A percentile compares a stretch with the other conserved stretches of the same genome.
Evolutionary conservation across 192 early-diverging fungal genomes (phyloP).

Genomic region (Thamnidium elegans): DNA sequence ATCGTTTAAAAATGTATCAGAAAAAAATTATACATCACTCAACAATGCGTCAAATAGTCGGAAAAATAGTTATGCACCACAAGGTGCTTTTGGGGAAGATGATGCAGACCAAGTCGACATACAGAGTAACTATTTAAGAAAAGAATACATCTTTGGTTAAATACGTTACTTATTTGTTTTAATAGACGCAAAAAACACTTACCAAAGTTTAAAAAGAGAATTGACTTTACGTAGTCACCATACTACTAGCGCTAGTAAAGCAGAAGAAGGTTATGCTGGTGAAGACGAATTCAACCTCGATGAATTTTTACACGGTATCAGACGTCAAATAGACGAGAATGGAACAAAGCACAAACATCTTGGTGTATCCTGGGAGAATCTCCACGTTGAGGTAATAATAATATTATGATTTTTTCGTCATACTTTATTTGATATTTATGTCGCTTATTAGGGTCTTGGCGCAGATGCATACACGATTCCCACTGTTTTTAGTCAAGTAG

Average conservation of each 20-base stretch:
- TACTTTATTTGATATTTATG: not conserved
- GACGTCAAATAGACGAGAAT: not conserved
- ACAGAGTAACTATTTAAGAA: no score
- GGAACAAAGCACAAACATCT: constrained; percentile 21
- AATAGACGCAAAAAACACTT: constrained; percentile 26
- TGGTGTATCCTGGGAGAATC: constrained; percentile 33
- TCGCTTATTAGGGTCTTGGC: constrained; percentile 21
- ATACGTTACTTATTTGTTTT: not conserved
- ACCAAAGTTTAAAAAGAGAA: constrained; percentile 20
- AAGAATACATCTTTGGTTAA: not conserved
- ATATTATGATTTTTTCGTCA: not conserved
- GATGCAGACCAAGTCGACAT: constrained; percentile 4
- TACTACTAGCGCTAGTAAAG: constrained; percentile 17
- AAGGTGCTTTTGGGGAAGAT: not conserved
- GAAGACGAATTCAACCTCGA: constrained; percentile 31
- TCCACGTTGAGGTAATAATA: constrained; percentile 23
- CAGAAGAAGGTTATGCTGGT: constrained; percentile 25
- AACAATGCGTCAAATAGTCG: not conserved
- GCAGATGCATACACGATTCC: constrained; percentile 33
- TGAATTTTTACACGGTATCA: constrained; percentile 24
- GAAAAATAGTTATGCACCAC: not conserved
- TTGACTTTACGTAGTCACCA: constrained; percentile 27
- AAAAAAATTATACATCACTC: no score
- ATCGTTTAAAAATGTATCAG: no score
- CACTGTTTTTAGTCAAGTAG: constrained; percentile 10